Evolutionary conservation across 2,329 filamentous ascomycete species (phyloP).

Genomic region (Penicillium corylophilum): DNA sequence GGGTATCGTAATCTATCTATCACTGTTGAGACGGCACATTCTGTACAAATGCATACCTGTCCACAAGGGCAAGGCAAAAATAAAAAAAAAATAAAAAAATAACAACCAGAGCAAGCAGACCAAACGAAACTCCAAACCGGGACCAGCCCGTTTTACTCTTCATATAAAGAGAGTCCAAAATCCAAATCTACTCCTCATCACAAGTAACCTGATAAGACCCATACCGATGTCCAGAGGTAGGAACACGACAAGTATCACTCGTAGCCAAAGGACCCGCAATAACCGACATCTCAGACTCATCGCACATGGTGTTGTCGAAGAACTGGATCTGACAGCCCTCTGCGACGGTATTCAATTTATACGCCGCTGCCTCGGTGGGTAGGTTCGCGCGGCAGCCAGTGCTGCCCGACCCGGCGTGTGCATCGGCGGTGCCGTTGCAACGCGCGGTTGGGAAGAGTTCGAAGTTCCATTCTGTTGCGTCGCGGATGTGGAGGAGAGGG

Average conservation of each 20-base stretch:
- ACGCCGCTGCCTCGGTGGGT: constrained; percentile 20
- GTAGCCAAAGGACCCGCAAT: constrained; percentile 11
- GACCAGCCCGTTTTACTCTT: not conserved
- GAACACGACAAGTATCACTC: constrained; percentile 13
- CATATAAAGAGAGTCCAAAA: not conserved
- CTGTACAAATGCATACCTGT: not conserved
- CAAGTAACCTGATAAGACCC: constrained; percentile 26
- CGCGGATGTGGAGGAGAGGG: constrained; percentile 19
- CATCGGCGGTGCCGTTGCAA: constrained; percentile 17
- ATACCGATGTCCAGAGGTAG: constrained; percentile 11
- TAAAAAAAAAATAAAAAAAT: not conserved
- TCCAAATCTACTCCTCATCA: constrained; percentile 2
- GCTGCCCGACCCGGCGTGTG: constrained; percentile 19
- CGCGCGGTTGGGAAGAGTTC: constrained; percentile 17
- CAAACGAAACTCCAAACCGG: not conserved
- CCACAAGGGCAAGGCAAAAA: not conserved
- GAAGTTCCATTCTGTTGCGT: constrained; percentile 22
- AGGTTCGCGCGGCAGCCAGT: constrained; percentile 25
- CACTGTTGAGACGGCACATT: not conserved
- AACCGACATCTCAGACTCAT: constrained; percentile 17
- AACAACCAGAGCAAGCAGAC: too few relatives aligned
- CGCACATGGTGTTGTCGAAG: constrained; percentile 28
- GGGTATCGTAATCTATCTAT: not conserved
- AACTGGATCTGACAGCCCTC: constrained; percentile 23
- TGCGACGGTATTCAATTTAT: constrained; percentile 15